A percentile compares a stretch with the other conserved stretches of the same genome.
Conservation (phyloP, 78 protist genomes). For the Dictyostelium brefeldianum region DNA sequence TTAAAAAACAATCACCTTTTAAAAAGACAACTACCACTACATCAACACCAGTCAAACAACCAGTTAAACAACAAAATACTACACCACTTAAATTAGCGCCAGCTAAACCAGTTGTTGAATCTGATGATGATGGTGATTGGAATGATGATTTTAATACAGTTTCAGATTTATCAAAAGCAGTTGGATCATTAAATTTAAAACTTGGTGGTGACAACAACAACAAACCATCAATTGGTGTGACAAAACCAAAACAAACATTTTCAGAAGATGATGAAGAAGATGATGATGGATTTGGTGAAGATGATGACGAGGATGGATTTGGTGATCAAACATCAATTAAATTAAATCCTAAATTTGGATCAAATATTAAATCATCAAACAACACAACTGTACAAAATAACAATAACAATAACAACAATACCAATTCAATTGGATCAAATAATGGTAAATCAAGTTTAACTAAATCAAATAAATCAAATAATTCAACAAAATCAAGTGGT, state of each 20-base stretch:
- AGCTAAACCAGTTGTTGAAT: not conserved
- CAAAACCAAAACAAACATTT: constrained; percentile 15
- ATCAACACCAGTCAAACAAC: not conserved
- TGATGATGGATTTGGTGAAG: constrained; percentile 27
- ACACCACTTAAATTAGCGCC: constrained; percentile 51
- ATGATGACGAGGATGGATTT: constrained; percentile 42
- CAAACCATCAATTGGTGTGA: not conserved
- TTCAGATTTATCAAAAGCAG: constrained; percentile 62
- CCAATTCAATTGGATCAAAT: not conserved
- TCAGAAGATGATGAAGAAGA: not conserved
- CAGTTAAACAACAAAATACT: not conserved
- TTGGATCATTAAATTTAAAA: not conserved
- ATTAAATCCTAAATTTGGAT: constrained; percentile 32
- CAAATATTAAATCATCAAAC: not conserved
- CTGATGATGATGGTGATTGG: constrained; percentile 68
- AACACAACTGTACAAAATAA: not conserved
- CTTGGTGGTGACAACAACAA: constrained; percentile 17
- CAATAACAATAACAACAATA: not conserved
- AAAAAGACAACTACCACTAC: constrained; percentile 4
- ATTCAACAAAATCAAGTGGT: not conserved
- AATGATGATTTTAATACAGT: constrained; percentile 83
- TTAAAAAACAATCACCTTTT: constrained; percentile 2
- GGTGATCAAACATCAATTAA: constrained; percentile 53
- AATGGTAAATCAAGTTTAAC: not conserved
- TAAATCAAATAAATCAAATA: not conserved